Evolutionary conservation across 108 stramenopile species (phyloP), one percentile per base, ranked within the genome.

Genomic region (Nannochloropsis salina): DNA sequence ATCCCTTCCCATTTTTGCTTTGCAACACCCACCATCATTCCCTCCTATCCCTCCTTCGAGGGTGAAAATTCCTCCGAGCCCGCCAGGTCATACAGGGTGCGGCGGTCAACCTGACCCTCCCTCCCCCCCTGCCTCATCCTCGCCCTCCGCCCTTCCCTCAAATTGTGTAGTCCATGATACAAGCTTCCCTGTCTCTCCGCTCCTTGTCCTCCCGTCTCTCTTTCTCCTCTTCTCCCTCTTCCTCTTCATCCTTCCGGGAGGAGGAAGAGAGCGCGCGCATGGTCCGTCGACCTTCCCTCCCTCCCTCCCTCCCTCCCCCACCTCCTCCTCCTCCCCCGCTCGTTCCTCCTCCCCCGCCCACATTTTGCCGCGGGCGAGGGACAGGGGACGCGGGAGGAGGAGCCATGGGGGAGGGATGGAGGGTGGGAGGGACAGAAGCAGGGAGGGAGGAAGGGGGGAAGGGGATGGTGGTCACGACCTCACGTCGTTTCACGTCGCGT

Each of bases 191-290:
- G 20, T 74, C 61, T n/a, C 61, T 74, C 6, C 61, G 15, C n/a
- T 74, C 61, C 61, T 74, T 74, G 61, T 74, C 61, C n/a, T 74
- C 61, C 61, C n/a, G 15, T n/a, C n/a, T 74, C 61, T 74, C 61
- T n/a, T 74, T 74, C 61, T 74, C 61, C 61, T 74, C 61, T n/a
- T 74, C 61, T n/a, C n/a, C 61, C 61, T n/a, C 61, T n/a, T 74
- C 61, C 61, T 74, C 61, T 6, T 74, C 61, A 1, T n/a, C 61
- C 61, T 74, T n/a, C 61, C 61, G 15, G 8, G n/a, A 74, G 15
- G 61, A 74, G 20, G 61, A 74, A 15, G 61, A 74, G 20, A 74
- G n/a, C 6, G 61, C 61, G 3, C 61, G 61, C 61, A 74, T 74
- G 20, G 61, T 74, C 20, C 61, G 6, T n/a, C 61, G 61, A n/a